Base-by-base conservation (phyloP, 305 asterid species). In the Fraxinus dipetala region DNA sequence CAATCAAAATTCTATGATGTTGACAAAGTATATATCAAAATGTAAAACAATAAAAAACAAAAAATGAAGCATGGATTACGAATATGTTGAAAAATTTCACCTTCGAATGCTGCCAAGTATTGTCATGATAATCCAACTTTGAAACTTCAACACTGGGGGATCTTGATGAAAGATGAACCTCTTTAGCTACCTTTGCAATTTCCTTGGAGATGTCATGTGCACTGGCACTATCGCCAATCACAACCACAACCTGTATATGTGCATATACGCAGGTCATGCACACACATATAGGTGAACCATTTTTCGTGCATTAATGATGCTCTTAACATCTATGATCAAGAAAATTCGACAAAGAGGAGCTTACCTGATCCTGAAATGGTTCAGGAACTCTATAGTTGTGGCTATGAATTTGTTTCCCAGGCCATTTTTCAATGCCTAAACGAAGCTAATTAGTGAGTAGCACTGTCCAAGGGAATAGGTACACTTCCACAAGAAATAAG, bases 141-240 rank as follows among this genome's bases (percentile, higher is more conserved):
- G 85, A 78, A 73, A 80, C 65, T 74, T 69, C 3, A 45, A 67
- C 2, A 2, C 85, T 56, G 4, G 86, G 81, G 0, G 88, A 83
- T 85, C 92, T 91, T 76, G 92, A 87, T 22, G 98, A 89, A 48
- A 92, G 85, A 87, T 92, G 94, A 81, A 92, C 91, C 86, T 94
- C 85, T 59, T 90, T 91, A 14, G 97, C 97, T 22, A 88, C 89
- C 0, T 7, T 32, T 0, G 89, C 78, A 6, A 94, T 87, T 18
- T 94, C 95, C 16, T 24, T 5, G 22, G 90, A 87, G 8, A 94
- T 90, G 82, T 92, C 97, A n/a, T 8, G 43, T 1, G 92, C 94
- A 74, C 97, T 94, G 1, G 96, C 84, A 22, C 91, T 91, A 54
- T 65, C 77, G 18, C 97, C 98, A 75, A 94, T 89, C 43, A 91